Evolutionary conservation across 139 green algal genomes (phyloP).

Genomic region (Tetraselmis chui): DNA sequence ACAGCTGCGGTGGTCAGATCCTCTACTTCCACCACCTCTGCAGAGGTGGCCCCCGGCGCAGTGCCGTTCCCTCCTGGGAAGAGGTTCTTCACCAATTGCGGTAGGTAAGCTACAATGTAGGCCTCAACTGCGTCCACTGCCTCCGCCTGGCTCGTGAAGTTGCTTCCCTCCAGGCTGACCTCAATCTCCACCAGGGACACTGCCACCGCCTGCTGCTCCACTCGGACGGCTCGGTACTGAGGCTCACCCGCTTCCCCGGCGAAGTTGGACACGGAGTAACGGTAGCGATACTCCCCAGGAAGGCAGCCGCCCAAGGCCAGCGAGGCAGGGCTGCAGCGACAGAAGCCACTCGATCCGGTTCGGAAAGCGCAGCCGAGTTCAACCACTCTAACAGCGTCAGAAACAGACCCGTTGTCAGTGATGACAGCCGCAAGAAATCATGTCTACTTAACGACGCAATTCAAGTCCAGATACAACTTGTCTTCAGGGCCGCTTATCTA

Average conservation of each 20-base stretch:
- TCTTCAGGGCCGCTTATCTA: neutral
- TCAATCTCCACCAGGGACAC: neutral
- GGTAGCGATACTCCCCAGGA: neutral
- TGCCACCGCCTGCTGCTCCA: neutral
- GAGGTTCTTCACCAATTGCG: too few relatives aligned
- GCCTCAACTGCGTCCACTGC: too few relatives aligned
- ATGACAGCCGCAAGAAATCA: too few relatives aligned
- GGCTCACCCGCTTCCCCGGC: neutral
- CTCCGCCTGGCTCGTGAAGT: too few relatives aligned
- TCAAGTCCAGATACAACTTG: too few relatives aligned
- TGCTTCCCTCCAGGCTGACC: neutral
- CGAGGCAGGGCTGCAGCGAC: neutral
- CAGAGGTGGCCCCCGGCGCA: neutral
- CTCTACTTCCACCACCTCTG: neutral
- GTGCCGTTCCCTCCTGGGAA: neutral
- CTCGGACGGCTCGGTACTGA: neutral
- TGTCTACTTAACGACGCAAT: too few relatives aligned
- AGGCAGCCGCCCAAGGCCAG: neutral
- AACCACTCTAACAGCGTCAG: too few relatives aligned
- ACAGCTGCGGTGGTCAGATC: neutral
- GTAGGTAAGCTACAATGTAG: too few relatives aligned
- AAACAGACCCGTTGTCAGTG: too few relatives aligned
- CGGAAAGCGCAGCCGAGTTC: too few relatives aligned
- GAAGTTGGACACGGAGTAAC: neutral
- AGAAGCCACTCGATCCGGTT: too few relatives aligned